Base-by-base conservation (phyloP, 257 asterid genomes). In the Solanum neorickii region DNA sequence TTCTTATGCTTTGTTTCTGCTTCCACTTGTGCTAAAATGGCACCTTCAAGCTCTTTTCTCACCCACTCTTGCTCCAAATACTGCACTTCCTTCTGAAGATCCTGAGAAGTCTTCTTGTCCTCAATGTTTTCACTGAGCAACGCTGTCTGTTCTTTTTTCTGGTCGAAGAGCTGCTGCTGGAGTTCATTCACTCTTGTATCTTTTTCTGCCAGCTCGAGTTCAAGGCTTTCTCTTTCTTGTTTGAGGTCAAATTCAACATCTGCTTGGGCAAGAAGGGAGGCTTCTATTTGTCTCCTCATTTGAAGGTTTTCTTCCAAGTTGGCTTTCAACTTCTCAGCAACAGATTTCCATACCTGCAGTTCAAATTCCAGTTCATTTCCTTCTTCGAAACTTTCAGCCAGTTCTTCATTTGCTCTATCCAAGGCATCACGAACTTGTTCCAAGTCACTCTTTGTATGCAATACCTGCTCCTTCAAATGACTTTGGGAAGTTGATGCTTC, bases 211-310 rank as follows among this genome's bases (percentile, higher is more conserved):
- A 80, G 83, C 65, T 70, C 20, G 25, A 70, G 41, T 27, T 69
- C 83, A 29, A 86, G 87, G 47, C 13, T 70, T 14, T 86, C 83
- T 86, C n/a, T 86, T 20, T 86, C 87, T 77, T 87, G 94, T 88
- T 92, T 94, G 47, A 97, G 96, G 88, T 83, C 91, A 85, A 93
- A 86, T 90, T 94, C 98, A 14, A 92, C 89, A 42, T 92, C 97
- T 52, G 90, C 90, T 82, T 97, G 94, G 65, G 93, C 91, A 83
- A 97, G 90, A 86, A 97, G 98, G 86, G 98, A 97, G 89, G 97
- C 94, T 93, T 97, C 99, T 29, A 97, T 90, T 89, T 95, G 94
- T 87, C 35, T 88, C 15, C 98, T 94, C 94, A 94, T 86, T 80
- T 89, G 91, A 66, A 89, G 92, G 90, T 91, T 92, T 83, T 92